Percentiles rank a stretch among this genome's conserved stretches.
Conservation (phyloP, 352 stramenopile species). For the Saprolegnia parasitica region DNA sequence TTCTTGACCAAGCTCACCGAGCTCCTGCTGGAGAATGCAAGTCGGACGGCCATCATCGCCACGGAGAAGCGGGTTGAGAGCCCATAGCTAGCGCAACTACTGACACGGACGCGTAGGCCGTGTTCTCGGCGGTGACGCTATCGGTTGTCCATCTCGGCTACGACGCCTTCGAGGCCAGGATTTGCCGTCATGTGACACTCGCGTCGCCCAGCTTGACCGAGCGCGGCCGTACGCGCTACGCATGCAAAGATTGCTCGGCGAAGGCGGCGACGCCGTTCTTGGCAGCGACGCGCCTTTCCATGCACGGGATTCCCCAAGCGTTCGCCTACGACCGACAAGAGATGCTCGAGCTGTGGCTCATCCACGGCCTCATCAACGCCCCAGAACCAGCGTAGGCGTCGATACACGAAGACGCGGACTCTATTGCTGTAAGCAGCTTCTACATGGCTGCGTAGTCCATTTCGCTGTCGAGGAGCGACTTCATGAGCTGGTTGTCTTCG, state of each 20-base stretch:
- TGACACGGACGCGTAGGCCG: not conserved
- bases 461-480: constrained; percentile 58
- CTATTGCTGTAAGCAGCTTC: constrained; percentile 7
- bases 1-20: not conserved
- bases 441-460: constrained; percentile 78
- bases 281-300: not conserved
- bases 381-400: not conserved
- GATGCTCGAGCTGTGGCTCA: constrained; percentile 1
- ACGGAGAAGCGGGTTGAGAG: constrained; percentile 3
- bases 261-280: not conserved
- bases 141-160: constrained; percentile 1
- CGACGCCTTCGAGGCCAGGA: not conserved
- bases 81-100: not conserved
- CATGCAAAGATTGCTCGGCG: not conserved
- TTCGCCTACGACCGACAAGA: constrained; percentile 1
- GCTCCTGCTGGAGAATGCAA: not conserved
- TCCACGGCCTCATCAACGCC: not conserved
- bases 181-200: not conserved
- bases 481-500: constrained; percentile 42
- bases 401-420: no score
- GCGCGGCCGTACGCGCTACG: not conserved
- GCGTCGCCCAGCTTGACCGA: not conserved
- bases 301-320: not conserved
- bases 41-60: not conserved
- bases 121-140: not conserved